Percentiles rank a stretch among this genome's conserved stretches.
Conservation (phyloP, 805 yeast genomes). For the Metschnikowia drakensbergensis region DNA sequence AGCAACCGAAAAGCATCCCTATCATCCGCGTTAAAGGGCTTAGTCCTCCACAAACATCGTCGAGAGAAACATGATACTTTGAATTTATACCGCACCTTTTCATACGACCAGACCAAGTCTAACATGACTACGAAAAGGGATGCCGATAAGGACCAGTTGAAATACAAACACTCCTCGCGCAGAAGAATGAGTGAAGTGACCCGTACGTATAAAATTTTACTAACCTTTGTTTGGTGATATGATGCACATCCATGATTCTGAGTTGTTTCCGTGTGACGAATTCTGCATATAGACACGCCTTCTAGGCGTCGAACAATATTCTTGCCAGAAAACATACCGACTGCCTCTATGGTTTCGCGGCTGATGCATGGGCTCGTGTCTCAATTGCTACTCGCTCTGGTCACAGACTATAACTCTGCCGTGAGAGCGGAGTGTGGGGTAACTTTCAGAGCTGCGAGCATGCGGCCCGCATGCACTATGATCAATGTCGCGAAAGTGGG, state of each 20-base stretch:
- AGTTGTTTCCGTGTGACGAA: not conserved
- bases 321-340: too few relatives aligned
- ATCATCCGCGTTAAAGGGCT: slow-evolving; percentile 9
- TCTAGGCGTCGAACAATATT: too few relatives aligned
- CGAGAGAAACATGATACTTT: not conserved
- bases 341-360: too few relatives aligned
- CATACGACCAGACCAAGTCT: slow-evolving; percentile 39
- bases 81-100: slow-evolving; percentile 17
- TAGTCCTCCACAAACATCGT: slow-evolving; percentile 8
- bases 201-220: slow-evolving; percentile 30
- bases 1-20: slow-evolving; percentile 7
- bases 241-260: not conserved
- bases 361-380: too few relatives aligned
- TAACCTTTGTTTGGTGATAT: not conserved
- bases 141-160: slow-evolving; percentile 16
- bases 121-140: slow-evolving; percentile 31
- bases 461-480: slow-evolving; percentile 9
- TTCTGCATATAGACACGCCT: not conserved
- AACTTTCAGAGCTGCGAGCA: slow-evolving; percentile 5
- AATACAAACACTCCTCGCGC: slow-evolving; percentile 13
- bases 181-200: slow-evolving; percentile 27
- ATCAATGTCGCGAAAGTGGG: slow-evolving; percentile 13
- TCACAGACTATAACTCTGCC: not conserved
- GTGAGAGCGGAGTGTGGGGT: slow-evolving; percentile 13
- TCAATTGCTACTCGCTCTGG: not conserved